phyloP scores from a whole-genome alignment of 2,329 filamentous ascomycete genomes.

The Hymenotorrendiella dingleyae region DNA sequence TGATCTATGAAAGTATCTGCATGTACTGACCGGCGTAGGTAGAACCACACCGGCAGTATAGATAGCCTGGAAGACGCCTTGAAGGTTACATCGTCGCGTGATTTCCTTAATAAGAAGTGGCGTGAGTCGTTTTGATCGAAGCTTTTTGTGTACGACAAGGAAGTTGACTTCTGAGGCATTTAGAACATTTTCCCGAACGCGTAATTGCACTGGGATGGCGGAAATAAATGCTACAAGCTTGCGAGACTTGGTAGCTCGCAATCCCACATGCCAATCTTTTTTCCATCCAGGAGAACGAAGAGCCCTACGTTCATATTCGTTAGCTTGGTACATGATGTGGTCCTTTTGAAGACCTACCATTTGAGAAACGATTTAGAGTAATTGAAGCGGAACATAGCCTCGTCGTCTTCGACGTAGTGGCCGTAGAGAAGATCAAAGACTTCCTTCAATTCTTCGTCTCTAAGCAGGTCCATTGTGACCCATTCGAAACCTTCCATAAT shows the following conservation, averaged over 20 bases:
- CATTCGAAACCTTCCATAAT: constrained; percentile 87
- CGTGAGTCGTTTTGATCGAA: constrained; percentile 84
- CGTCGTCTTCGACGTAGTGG: constrained; percentile 96
- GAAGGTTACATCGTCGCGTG: constrained; percentile 81
- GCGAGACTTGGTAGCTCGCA: constrained; percentile 74
- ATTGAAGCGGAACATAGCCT: constrained; percentile 96
- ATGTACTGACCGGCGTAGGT: constrained; percentile 86
- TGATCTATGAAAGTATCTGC: constrained; percentile 90
- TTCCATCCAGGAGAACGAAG: constrained; percentile 92
- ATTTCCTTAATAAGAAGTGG: constrained; percentile 97
- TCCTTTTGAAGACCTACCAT: constrained; percentile 54
- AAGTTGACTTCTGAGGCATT: constrained; percentile 94
- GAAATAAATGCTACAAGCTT: constrained; percentile 96
- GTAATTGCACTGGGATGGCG: constrained; percentile 78
- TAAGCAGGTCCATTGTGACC: constrained; percentile 80
- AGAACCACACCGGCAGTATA: constrained; percentile 91
- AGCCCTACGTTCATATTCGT: constrained; percentile 61
- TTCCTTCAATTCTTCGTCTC: constrained; percentile 76
- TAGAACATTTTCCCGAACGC: constrained; percentile 69
- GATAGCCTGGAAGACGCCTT: constrained; percentile 87
- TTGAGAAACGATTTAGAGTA: constrained; percentile 85
- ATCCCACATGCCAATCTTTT: constrained; percentile 90
- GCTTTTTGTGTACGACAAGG: constrained; percentile 95
- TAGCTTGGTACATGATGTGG: constrained; percentile 10
- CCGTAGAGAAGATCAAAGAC: constrained; percentile 86